These are phyloP conservation scores for Plectranthus barbatus DNA, from an alignment of 257 asterid species.

Conservation along the genomic window DNA sequence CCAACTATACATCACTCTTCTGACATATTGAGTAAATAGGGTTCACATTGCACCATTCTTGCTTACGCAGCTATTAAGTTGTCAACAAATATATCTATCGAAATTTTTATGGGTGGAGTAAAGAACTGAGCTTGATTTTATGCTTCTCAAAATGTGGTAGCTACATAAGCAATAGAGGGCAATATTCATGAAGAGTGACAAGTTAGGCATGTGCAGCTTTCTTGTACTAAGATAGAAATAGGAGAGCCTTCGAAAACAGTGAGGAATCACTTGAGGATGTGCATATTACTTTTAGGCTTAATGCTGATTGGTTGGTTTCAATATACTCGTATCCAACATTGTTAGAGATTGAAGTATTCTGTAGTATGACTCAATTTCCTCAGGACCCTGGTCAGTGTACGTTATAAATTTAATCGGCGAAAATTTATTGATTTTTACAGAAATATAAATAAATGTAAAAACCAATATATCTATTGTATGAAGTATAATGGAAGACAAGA, in stretches of 20 bases:
- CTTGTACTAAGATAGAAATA: background rate
- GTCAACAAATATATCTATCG: background rate
- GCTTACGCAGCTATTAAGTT: background rate
- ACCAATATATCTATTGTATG: background rate
- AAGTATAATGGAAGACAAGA: background rate
- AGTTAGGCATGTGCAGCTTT: background rate
- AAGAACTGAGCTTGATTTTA: background rate
- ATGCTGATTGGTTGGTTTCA: background rate
- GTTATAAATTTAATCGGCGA: background rate
- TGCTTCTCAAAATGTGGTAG: background rate
- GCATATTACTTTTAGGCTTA: background rate
- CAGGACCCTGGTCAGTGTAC: background rate
- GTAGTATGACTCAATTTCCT: background rate
- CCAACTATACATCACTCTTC: background rate
- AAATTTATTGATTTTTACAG: background rate
- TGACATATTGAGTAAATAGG: background rate
- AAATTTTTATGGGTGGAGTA: background rate
- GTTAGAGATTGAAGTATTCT: background rate
- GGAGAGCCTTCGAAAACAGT: background rate
- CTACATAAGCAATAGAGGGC: background rate
- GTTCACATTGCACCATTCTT: background rate
- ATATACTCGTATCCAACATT: background rate
- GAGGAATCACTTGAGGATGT: background rate
- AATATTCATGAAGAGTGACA: background rate
- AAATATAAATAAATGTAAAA: background rate